Evolutionary conservation across 257 asterid species (phyloP).

Genomic region (Jasminum sambac): DNA sequence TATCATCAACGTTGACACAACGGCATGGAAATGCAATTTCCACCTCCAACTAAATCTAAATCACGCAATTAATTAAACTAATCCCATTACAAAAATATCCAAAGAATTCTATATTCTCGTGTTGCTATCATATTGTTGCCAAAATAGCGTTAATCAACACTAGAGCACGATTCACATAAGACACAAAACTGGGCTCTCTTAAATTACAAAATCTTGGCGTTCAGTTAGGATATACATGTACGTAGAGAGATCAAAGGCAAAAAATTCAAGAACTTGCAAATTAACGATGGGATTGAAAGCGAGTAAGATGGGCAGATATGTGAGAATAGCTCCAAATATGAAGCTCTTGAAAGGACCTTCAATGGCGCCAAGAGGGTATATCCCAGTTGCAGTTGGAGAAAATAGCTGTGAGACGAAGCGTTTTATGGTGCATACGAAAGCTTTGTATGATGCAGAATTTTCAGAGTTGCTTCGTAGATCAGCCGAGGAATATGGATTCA

Average conservation of each 20-base stretch:
- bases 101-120: conserved; percentile 12
- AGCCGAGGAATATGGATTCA: conserved; percentile 68
- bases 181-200: conserved; percentile 1
- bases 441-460: conserved; percentile 50
- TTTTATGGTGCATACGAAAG: conserved; percentile 52
- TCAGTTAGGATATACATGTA: background rate
- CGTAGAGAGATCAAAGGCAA: background rate
- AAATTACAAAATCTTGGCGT: background rate
- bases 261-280: background rate
- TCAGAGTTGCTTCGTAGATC: conserved; percentile 47
- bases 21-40: conserved; percentile 29
- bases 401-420: conserved; percentile 35
- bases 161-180: conserved; percentile 1
- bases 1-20: conserved; percentile 13
- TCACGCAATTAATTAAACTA: conserved; percentile 14
- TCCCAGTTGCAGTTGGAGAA: conserved; percentile 59
- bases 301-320: conserved; percentile 36
- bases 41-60: background rate
- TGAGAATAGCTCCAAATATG: conserved; percentile 23
- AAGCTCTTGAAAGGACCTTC: conserved; percentile 26
- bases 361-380: conserved; percentile 48
- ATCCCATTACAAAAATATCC: background rate
- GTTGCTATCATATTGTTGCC: conserved; percentile 11
- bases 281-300: conserved; percentile 50
- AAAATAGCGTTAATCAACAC: conserved; percentile 1